These are phyloP conservation scores for Aplosporella prunicola DNA, from an alignment of 2,329 filamentous ascomycete genomes.

Conservation along the genomic window DNA sequence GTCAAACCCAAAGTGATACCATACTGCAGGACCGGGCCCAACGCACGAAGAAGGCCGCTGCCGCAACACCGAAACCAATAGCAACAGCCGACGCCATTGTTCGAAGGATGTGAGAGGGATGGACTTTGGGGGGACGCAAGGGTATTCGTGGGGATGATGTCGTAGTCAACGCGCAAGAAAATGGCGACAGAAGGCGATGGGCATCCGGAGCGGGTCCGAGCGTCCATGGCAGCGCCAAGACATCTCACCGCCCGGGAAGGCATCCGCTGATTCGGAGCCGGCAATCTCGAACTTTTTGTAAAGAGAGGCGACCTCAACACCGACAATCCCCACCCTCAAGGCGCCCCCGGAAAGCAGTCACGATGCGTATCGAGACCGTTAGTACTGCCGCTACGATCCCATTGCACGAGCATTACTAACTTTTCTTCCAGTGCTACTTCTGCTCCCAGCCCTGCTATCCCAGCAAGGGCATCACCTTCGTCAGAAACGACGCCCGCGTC, in stretches of 20 bases:
- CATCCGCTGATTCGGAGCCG: too few relatives aligned
- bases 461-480: slow-evolving; percentile 50
- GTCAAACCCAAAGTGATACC: slow-evolving; percentile 4
- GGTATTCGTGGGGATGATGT: too few relatives aligned
- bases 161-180: too few relatives aligned
- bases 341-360: too few relatives aligned
- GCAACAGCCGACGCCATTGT: slow-evolving; percentile 51
- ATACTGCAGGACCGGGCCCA: neutral
- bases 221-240: too few relatives aligned
- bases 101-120: neutral
- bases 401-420: neutral
- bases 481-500: slow-evolving; percentile 55
- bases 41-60: slow-evolving; percentile 55
- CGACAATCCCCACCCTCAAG: too few relatives aligned
- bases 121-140: too few relatives aligned
- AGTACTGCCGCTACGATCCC: slow-evolving; percentile 1
- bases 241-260: too few relatives aligned
- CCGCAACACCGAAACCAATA: slow-evolving; percentile 52
- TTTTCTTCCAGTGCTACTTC: neutral
- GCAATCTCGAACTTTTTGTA: too few relatives aligned
- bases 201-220: too few relatives aligned
- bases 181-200: too few relatives aligned
- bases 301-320: too few relatives aligned
- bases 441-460: slow-evolving; percentile 37
- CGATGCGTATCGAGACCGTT: slow-evolving; percentile 28